Evolutionary conservation across 768 basidiomycete genomes (phyloP), one percentile per base, ranked within the genome.

Genomic region (Macrolepiota fuliginosa): DNA sequence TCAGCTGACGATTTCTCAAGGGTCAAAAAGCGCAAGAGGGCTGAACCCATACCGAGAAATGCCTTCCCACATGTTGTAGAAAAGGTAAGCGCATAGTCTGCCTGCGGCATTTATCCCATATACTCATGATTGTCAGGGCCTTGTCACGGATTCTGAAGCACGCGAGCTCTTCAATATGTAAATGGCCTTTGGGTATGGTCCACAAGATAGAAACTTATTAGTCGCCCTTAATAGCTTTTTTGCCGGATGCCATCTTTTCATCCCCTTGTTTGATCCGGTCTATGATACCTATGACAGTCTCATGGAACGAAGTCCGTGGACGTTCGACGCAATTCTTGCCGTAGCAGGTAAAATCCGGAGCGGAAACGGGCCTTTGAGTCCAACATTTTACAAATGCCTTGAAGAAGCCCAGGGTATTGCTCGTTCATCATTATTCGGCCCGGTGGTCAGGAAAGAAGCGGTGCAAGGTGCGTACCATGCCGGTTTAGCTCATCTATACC

Each of bases 361-460:
- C 65, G 95, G 94, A 24, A 94, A 90, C 68, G 91, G 92, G 35
- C 91, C 90, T 32, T 85, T 93, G 46, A 87, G 86, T 63, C 82
- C 88, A 50, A 91, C 93, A 0, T 96, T 94, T 74, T 94, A 95
- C 79, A 88, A 88, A 70, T 92, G 91, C 70, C 79, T 96, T 47
- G 94, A 96, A 71, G 94, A 97, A 76, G 94, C 96, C 25, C 95
- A 96, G 72, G 94, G 94, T 51, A 96, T 98, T 67, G 96, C 96
- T 46, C 84, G 95, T 42, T 94, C 91, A 29, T 93, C 93, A 5
- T 82, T 98, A 42, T 97, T 98, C 69, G 94, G 96, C 15, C 94
- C 95, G 52, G 87, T 96, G 42, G 94, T 95, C 42, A 81, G 92
- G 70, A 96, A 96, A 75, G 96, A 98, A 76, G 96, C 93, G 39